Base-by-base conservation (phyloP, 345 rosid genomes). In the Aegle marmelos region DNA sequence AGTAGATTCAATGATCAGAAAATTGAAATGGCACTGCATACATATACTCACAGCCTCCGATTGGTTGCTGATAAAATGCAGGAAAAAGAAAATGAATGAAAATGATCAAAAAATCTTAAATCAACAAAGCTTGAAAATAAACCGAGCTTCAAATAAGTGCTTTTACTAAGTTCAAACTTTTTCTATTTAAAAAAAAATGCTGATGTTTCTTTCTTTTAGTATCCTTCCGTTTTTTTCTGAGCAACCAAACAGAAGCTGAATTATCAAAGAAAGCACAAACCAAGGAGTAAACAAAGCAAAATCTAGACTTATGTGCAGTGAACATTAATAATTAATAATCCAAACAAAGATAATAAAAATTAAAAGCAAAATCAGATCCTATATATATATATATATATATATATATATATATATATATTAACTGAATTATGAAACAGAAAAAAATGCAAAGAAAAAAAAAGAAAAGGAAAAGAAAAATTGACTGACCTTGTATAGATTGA, bases 211-310 rank as follows among this genome's bases (percentile, higher is more conserved):
- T 68, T 75, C 77, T 73, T 69, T 68, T 45, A 68, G 36, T 7
- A 68, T 73, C 73, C 82, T 78, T 77, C 76, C 79, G 64, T 79
- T 85, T 85, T 79, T 85, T 85, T 83, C 90, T 79, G 85, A 80
- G 87, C 79, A 81, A 75, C 86, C 90, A 87, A 85, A 83, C 87
- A 81, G 80, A 72, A 73, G 58, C 76, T 81, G 64, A 70, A 78
- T 17, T 53, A 39, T 6, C 33, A 63, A 61, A 74, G 37, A 69
- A 21, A 11, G 37, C 11, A 45, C n/a, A 21, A 6, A 73, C n/a
- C 28, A 60, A 27, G 19, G 24, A 80, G 11, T 33, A 76, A 70
- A 80, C 63, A 28, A n/a, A 68, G 48, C 39, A 59, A 65, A 76
- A 54, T 67, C 27, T 54, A 72, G 76, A 60, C 75, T 79, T 36